phyloP scores from a whole-genome alignment of 345 rosid species.

The Salix purpurea region DNA sequence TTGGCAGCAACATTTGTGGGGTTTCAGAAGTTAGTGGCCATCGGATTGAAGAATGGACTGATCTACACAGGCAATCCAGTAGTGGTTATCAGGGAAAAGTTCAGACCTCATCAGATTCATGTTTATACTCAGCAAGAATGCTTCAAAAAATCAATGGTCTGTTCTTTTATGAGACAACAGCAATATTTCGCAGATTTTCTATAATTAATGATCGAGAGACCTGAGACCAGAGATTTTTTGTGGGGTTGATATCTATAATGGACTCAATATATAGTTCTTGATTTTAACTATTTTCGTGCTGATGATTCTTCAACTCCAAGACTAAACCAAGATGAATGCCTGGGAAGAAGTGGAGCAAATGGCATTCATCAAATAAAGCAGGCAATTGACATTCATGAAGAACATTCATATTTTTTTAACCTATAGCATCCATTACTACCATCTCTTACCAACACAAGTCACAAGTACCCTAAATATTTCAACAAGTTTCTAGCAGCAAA shows the following conservation, averaged over 20 bases:
- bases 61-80: slow-evolving; percentile 76
- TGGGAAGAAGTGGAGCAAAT: slow-evolving; percentile 93
- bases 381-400: too few relatives aligned
- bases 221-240: slow-evolving; percentile 53
- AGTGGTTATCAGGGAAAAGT: slow-evolving; percentile 68
- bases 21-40: slow-evolving; percentile 54
- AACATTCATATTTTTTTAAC: too few relatives aligned
- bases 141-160: slow-evolving; percentile 74
- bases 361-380: not conserved
- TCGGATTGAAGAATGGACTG: slow-evolving; percentile 65
- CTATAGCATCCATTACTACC: too few relatives aligned
- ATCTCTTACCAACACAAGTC: not conserved
- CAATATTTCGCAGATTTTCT: slow-evolving; percentile 60
- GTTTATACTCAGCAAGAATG: slow-evolving; percentile 65
- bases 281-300: slow-evolving; percentile 73
- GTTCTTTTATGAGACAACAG: slow-evolving; percentile 70
- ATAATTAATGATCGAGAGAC: slow-evolving; percentile 62
- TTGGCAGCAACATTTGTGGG: slow-evolving; percentile 49
- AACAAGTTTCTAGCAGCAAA: slow-evolving; percentile 48
- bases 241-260: slow-evolving; percentile 66
- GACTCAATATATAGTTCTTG: slow-evolving; percentile 68
- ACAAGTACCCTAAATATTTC: slow-evolving; percentile 43
- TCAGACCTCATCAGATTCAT: slow-evolving; percentile 70
- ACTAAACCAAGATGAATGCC: slow-evolving; percentile 47
- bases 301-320: slow-evolving; percentile 57